Base-by-base conservation (phyloP, 2,329 filamentous ascomycete genomes). In the Zalaria obscura region DNA sequence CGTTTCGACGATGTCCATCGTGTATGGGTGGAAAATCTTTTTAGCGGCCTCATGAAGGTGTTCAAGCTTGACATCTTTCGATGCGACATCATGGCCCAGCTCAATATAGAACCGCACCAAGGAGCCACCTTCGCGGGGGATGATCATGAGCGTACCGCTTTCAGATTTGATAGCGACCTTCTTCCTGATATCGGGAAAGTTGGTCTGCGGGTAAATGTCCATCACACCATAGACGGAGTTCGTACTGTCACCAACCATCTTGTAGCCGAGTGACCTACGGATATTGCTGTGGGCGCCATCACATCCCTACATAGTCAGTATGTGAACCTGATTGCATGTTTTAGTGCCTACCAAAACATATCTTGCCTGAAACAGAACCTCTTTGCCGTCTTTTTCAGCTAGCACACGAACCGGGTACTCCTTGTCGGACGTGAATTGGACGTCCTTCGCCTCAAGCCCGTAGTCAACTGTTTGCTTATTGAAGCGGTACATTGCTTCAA, bases 121-220 rank as follows among this genome's bases (percentile, higher is more conserved):
- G 26, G 44, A 45, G 27, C 56, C 56, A 9, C 53, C 53, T 41
- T 60, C 58, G 31, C 58, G 45, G 1, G 83, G 83, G 43, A 89
- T 87, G 4, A 87, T 78, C 75, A 88, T 83, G 53, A 88, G 78
- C 11, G 80, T 85, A 2, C 83, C 82, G 43, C 79, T 68, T 61
- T 56, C 52, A 3, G 80, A 85, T 56, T 86, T 82, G 45, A 61
- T 57, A 3, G 54, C 51, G 5, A 52, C 54, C 45, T 57, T 58
- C 25, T 57, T 47, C 27, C 56, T 45, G 52, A 87, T 83, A 54
- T 89, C 64, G 0, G 4, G 58, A 39, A 60, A 60, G 41, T 55
- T 49, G 4, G 56, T 59, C 4, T 55, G 52, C 3, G 56, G 45
- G 6, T 59, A 44, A 7, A 56, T 55, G 41, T 60, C 57, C 45